Conservation (phyloP, 805 yeast species). For the Candida loeiensis region DNA sequence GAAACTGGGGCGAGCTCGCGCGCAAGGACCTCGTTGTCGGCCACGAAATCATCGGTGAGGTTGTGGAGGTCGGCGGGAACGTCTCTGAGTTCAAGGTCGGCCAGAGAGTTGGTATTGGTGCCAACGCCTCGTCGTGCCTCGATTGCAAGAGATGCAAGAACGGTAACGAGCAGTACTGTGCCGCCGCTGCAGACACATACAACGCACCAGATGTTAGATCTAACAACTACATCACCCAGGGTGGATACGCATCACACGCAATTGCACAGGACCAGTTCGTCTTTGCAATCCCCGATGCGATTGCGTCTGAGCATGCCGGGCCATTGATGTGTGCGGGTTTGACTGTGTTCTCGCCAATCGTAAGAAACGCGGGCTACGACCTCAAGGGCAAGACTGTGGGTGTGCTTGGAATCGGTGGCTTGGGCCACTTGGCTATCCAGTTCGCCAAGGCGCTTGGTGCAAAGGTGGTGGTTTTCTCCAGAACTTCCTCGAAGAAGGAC, state of each 20-base stretch:
- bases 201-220: slow-evolving; percentile 18
- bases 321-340: slow-evolving; percentile 78
- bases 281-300: slow-evolving; percentile 53
- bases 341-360: slow-evolving; percentile 67
- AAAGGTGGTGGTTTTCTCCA: slow-evolving; percentile 54
- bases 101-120: slow-evolving; percentile 80
- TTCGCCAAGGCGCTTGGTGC: slow-evolving; percentile 61
- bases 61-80: slow-evolving; percentile 51
- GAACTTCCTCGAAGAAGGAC: slow-evolving; percentile 46
- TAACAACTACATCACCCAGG: slow-evolving; percentile 54
- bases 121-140: slow-evolving; percentile 58
- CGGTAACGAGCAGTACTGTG: slow-evolving; percentile 38
- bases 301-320: slow-evolving; percentile 54
- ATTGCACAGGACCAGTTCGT: slow-evolving; percentile 62
- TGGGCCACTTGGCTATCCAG: slow-evolving; percentile 54
- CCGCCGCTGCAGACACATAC: slow-evolving; percentile 19
- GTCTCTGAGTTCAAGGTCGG: slow-evolving; percentile 56
- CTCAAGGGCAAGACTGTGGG: slow-evolving; percentile 50
- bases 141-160: slow-evolving; percentile 19
- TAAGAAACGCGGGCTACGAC: slow-evolving; percentile 35
- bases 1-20: slow-evolving; percentile 46
- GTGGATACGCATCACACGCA: slow-evolving; percentile 68
- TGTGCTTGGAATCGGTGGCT: slow-evolving; percentile 54
- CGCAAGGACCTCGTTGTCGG: slow-evolving; percentile 42
- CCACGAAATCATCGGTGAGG: slow-evolving; percentile 43